Base-by-base conservation (phyloP, 225 moss, liverwort and hornwort genomes). In the Marchantia paleacea region DNA sequence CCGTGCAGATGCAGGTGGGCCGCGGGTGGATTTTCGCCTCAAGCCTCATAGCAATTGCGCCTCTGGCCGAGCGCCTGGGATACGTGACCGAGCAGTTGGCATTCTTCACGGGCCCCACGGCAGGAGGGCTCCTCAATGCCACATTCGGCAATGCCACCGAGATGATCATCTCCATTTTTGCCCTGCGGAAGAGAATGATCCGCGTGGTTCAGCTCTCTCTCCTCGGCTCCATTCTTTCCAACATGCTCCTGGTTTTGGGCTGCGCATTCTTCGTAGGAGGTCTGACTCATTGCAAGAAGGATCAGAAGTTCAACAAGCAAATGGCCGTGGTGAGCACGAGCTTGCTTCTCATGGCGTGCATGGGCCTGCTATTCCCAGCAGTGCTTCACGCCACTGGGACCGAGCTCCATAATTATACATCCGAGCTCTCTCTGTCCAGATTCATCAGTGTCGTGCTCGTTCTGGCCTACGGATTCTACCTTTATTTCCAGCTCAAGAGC, bases 121-220 rank as follows among this genome's bases (percentile, higher is more conserved):
- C 91, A 30, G 92, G 96, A 25, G 96, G 94, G 14, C 84, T 96
- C 5, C 58, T 96, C 65, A 96, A 94, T 68, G 96, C 94, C 50
- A 92, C 96, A 7, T 96, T 96, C 61, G 92, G 94, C 53, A 96
- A 96, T 76, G 92, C 92, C 0, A 94, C 96, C 7, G 96, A 96
- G 82, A 73, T 92, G 92, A 96, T 96, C 31, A 94, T 96, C 48
- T 96, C 91, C 68, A 74, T 96, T 55, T 89, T 94, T 6, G 94
- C 96, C 0, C 79, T 96, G 20, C 87, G 88, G 14, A 88, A 84
- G 66, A 85, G 85, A 64, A 87, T 96, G 92, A 89, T 92, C 28
- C 90, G 96, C 15, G 94, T 96, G 53, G 94, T 96, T 13, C 96
- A 96, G 81, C 52, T 94, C n/a, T 94, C 96, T 10, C 91, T 96